Percentiles rank a stretch among this genome's conserved stretches.
Evolutionary conservation across 1,284 basidiomycete genomes (phyloP).

Genomic region (Naganishia sp.): DNA sequence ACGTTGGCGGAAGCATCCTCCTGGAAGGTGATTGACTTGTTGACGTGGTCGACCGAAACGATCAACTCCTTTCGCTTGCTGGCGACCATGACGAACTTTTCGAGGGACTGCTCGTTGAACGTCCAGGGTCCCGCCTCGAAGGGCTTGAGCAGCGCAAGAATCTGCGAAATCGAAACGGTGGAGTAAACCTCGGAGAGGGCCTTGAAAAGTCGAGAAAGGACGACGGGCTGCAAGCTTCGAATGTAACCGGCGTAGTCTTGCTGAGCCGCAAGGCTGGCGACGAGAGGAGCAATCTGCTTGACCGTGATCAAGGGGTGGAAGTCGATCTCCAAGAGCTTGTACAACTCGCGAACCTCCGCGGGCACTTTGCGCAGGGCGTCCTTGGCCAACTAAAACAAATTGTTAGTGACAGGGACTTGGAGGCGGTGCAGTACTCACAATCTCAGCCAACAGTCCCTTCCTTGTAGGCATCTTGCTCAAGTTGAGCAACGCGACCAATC

Average conservation of each 20-base stretch:
- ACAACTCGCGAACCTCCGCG: slow-evolving; percentile 76
- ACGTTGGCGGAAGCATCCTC: slow-evolving; percentile 60
- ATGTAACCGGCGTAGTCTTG: slow-evolving; percentile 74
- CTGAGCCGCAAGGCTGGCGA: slow-evolving; percentile 63
- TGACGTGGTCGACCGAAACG: slow-evolving; percentile 86
- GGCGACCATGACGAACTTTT: slow-evolving; percentile 90
- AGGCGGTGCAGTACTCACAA: slow-evolving; percentile 60
- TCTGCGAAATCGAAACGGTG: slow-evolving; percentile 74
- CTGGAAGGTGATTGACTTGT: slow-evolving; percentile 80
- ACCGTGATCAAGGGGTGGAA: slow-evolving; percentile 94
- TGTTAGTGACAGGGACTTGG: slow-evolving; percentile 3
- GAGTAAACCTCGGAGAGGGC: slow-evolving; percentile 95
- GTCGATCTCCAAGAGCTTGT: slow-evolving; percentile 87
- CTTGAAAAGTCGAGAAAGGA: slow-evolving; percentile 89
- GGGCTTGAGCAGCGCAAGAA: slow-evolving; percentile 74
- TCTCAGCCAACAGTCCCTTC: slow-evolving; percentile 78
- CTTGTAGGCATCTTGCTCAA: slow-evolving; percentile 84
- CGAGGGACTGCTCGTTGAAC: slow-evolving; percentile 72
- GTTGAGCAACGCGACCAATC: slow-evolving; percentile 83
- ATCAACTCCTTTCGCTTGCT: slow-evolving; percentile 84
- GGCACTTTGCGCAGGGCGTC: slow-evolving; percentile 81
- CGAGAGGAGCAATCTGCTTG: slow-evolving; percentile 76
- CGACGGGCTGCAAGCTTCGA: slow-evolving; percentile 84
- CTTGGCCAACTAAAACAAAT: slow-evolving; percentile 64
- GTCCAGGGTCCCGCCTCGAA: slow-evolving; percentile 62